Percentiles rank a stretch among this genome's conserved stretches.
Conservation (phyloP, 2,329 filamentous ascomycete genomes). For the Ophiostoma sp. region DNA sequence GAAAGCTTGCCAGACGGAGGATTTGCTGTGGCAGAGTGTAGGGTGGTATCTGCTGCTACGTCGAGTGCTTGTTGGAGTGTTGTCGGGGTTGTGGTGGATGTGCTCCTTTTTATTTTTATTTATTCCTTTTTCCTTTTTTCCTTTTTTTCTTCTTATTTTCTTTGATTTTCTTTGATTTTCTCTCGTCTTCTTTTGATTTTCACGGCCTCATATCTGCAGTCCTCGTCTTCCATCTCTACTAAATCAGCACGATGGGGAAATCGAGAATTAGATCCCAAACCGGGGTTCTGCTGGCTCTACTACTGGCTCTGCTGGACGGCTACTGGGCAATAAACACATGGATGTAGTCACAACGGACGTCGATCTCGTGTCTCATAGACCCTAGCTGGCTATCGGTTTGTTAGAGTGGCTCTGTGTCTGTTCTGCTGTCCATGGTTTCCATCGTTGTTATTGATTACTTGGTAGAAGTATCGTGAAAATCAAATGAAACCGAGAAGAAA, state of each 20-base stretch:
- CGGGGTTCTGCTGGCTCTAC: background rate
- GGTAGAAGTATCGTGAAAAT: background rate
- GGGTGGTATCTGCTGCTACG: background rate
- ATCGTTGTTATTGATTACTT: background rate
- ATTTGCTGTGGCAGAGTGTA: background rate
- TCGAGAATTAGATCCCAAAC: background rate
- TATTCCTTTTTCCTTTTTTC: background rate
- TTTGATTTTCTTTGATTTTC: background rate
- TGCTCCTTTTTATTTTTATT: background rate
- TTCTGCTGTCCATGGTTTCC: background rate
- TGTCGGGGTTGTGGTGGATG: background rate
- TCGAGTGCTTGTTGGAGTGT: background rate
- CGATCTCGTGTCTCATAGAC: constrained; percentile 6
- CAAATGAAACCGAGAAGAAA: background rate
- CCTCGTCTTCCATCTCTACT: background rate
- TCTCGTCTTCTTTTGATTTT: background rate
- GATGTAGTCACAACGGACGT: constrained; percentile 3
- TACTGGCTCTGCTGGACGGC: background rate
- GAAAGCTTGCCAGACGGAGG: background rate
- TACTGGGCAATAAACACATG: background rate
- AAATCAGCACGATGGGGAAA: constrained; percentile 2
- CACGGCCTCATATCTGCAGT: background rate
- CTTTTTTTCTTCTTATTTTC: background rate
- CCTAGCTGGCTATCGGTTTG: background rate
- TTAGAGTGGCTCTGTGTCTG: background rate